Conservation (phyloP, 2,329 filamentous ascomycete genomes). For the Trichoderma sp. region DNA sequence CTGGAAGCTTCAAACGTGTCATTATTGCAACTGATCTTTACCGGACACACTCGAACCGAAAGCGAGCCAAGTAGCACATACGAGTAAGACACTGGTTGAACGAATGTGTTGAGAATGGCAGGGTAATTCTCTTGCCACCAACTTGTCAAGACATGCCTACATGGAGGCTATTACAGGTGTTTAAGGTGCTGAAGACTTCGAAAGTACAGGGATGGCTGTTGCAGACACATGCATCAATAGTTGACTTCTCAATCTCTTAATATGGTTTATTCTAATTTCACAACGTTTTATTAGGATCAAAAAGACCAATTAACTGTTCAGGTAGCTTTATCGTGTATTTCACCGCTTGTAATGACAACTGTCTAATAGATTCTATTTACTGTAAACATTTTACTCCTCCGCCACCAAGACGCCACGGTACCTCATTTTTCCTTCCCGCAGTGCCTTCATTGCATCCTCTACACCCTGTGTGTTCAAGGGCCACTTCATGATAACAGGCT, state of each 20-base stretch:
- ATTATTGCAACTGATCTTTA: neutral
- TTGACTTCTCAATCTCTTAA: neutral
- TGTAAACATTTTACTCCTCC: neutral
- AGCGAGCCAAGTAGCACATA: neutral
- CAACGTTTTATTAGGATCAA: neutral
- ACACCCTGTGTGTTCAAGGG: neutral
- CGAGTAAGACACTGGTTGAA: neutral
- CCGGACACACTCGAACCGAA: neutral
- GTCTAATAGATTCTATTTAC: neutral
- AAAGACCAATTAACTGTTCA: neutral
- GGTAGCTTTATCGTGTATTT: neutral
- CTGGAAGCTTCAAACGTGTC: neutral
- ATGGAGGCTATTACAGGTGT: neutral
- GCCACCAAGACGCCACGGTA: conserved; percentile 13
- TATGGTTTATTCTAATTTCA: neutral
- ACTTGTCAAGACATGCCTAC: neutral
- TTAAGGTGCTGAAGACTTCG: neutral
- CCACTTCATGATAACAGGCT: conserved; percentile 7
- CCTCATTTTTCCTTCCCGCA: conserved; percentile 13
- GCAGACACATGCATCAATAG: neutral
- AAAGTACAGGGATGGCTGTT: neutral
- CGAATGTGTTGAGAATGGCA: neutral
- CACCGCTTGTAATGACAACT: neutral
- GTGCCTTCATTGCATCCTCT: neutral
- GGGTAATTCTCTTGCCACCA: neutral